These are phyloP conservation scores for Yamadazyma trypodendri DNA, from an alignment of 1,139 yeast species.

Conservation along the genomic window DNA sequence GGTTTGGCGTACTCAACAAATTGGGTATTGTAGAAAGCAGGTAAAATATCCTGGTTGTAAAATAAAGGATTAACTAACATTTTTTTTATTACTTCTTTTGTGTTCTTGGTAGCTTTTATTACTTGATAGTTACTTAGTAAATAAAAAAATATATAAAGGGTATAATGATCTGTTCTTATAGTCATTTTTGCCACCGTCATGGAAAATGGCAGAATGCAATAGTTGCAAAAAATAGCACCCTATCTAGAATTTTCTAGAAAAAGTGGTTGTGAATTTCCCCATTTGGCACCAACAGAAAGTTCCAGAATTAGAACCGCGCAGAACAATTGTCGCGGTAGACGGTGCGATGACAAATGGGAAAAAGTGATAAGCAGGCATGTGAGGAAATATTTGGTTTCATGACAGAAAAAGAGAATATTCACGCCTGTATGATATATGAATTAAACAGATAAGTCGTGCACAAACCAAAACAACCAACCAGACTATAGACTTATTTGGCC, in stretches of 20 bases:
- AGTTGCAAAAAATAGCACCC: constrained; percentile 7
- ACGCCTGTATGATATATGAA: too few species aligned
- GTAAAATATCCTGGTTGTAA: constrained; percentile 11
- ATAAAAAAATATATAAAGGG: not conserved
- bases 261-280: constrained; percentile 3
- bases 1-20: constrained; percentile 22
- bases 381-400: too few species aligned
- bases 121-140: not conserved
- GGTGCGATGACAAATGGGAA: not conserved
- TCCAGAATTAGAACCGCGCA: constrained; percentile 7
- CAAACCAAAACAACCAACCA: too few species aligned
- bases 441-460: too few species aligned
- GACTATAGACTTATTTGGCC: too few species aligned
- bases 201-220: constrained; percentile 4
- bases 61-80: constrained; percentile 21
- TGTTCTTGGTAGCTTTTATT: constrained; percentile 1
- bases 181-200: constrained; percentile 6
- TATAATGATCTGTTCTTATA: constrained; percentile 5
- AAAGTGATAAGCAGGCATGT: not conserved
- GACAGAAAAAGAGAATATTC: too few species aligned
- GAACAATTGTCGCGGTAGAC: constrained; percentile 3
- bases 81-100: not conserved
- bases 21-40: constrained; percentile 8
- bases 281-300: constrained; percentile 5
- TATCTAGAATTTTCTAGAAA: not conserved